Evolutionary conservation across 306 rosid species (phyloP).

Genomic region (Cucurbita maxima): DNA sequence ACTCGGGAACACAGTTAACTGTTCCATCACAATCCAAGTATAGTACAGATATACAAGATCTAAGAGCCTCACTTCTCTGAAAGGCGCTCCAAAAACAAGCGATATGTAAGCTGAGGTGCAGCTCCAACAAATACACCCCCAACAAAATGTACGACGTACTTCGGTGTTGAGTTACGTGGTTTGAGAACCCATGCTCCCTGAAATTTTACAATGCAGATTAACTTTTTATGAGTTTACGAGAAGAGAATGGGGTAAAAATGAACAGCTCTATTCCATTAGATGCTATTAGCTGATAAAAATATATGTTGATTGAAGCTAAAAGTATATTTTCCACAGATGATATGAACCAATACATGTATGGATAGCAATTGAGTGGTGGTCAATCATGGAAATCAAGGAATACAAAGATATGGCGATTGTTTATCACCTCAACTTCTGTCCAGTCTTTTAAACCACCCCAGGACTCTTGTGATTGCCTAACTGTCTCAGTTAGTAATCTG

Average conservation of each 20-base stretch:
- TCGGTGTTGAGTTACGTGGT: conserved; percentile 55
- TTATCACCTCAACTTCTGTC: conserved; percentile 74
- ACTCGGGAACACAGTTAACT: background rate
- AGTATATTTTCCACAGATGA: background rate
- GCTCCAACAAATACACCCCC: conserved; percentile 99
- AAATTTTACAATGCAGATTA: conserved; percentile 5
- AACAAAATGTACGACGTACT: conserved; percentile 69
- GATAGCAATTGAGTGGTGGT: background rate
- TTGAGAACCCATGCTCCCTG: conserved; percentile 96
- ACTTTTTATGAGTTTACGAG: background rate
- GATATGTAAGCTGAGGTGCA: conserved; percentile 95
- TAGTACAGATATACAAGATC: background rate
- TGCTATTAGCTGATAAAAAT: background rate
- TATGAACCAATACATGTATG: conserved; percentile 3
- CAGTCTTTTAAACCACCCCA: conserved; percentile 65
- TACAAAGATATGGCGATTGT: background rate
- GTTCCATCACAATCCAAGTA: background rate
- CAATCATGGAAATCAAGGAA: background rate
- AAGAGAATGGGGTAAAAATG: background rate
- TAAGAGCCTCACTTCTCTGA: conserved; percentile 49
- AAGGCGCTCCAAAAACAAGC: conserved; percentile 81
- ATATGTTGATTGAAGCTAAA: background rate
- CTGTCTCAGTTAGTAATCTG: conserved; percentile 75
- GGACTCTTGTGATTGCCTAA: conserved; percentile 52
- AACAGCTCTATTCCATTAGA: background rate